Base-by-base conservation (phyloP, 2,329 filamentous ascomycete genomes). In the Beauveria brongniartii region DNA sequence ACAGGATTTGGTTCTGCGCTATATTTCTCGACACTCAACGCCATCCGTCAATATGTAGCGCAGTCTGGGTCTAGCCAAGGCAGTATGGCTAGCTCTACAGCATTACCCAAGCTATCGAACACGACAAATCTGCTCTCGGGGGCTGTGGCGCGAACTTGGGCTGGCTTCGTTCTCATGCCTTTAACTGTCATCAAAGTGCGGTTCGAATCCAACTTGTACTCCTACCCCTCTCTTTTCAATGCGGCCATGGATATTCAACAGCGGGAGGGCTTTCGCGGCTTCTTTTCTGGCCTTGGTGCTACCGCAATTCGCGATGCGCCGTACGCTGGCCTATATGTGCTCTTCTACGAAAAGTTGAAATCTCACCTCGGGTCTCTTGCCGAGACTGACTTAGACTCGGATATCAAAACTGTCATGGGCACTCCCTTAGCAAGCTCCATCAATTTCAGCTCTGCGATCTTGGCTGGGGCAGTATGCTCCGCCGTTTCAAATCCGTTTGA, bases 121-220 rank as follows among this genome's bases (percentile, higher is more conserved):
- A 84, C 87, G 3, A 90, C 88, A 55, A 99, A 99, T 69, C 80
- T 99, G 22, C 77, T 89, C 14, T 92, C 93, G 0, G 94, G 94
- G 10, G 92, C 92, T 7, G 80, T 86, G 20, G 92, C 94, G 26
- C 83, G 94, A 58, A 92, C 91, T 1, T 87, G 89, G 57, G 93
- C 93, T 0, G 94, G 94, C 43, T 90, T 97, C 69, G 77, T 95
- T 51, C 85, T 97, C 75, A 97, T 97, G 90, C 94, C 94, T 1
- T 84, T 97, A 63, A 99, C 94, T 1, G 88, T 99, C 50, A 88
- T 99, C 69, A 99, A 99, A 72, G 94, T 97, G 48, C 90, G 94
- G 50, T 97, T 96, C 71, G 94, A 99, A 74, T 93, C 89, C 28
- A 92, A 83, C 64, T 78, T 93, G 48, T 99, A 97, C 77, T 78